phyloP scores from a whole-genome alignment of 2,329 filamentous ascomycete genomes.

The Trichophyton mentagrophytes region DNA sequence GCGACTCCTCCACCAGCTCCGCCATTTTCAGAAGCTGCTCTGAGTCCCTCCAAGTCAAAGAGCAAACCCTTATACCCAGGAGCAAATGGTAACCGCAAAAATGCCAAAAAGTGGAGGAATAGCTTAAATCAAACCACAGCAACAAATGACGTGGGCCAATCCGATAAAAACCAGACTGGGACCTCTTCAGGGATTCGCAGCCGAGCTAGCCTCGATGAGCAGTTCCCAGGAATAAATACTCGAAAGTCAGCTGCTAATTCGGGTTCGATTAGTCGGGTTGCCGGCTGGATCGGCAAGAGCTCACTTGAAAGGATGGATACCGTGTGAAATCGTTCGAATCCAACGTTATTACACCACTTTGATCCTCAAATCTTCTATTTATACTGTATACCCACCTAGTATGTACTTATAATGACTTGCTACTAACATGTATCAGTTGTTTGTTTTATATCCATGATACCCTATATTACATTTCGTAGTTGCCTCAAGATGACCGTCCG shows the following conservation, averaged over 20 bases:
- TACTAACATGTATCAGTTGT: too few species aligned
- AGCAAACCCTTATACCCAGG: not conserved
- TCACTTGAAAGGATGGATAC: slow-evolving; percentile 3
- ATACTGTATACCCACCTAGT: too few species aligned
- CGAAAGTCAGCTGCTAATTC: not conserved
- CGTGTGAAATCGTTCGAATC: not conserved
- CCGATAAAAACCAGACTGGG: not conserved
- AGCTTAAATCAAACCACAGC: not conserved
- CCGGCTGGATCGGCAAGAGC: slow-evolving; percentile 2
- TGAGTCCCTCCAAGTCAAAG: not conserved
- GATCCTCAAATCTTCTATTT: too few species aligned
- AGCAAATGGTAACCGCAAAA: not conserved
- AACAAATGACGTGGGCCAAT: not conserved
- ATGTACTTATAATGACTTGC: too few species aligned
- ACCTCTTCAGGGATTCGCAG: not conserved
- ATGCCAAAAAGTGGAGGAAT: not conserved
- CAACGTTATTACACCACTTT: too few species aligned
- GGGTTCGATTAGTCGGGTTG: not conserved
- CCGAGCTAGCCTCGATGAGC: slow-evolving; percentile 3
- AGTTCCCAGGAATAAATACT: not conserved
- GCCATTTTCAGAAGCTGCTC: not conserved
- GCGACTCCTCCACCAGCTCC: not conserved
- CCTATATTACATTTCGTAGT: too few species aligned
- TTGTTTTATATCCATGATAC: too few species aligned
- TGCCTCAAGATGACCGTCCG: too few species aligned